Evolutionary conservation across 1,139 yeast genomes (phyloP).

Genomic region (Candida neerlandica): DNA sequence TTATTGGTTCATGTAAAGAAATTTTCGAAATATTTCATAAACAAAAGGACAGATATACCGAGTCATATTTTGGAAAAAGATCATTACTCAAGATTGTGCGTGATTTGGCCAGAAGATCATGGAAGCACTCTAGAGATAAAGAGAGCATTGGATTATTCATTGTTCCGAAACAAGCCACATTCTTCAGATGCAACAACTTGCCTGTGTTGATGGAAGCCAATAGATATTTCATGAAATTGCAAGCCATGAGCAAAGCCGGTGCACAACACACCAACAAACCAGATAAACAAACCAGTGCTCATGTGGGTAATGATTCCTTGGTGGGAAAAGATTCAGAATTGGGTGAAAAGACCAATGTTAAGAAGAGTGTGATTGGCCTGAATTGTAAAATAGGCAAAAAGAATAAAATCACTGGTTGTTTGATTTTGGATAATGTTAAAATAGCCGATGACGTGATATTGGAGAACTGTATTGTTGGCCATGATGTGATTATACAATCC

Average conservation of each 20-base stretch:
- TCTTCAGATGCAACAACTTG: slow-evolving; percentile 75
- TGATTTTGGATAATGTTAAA: slow-evolving; percentile 68
- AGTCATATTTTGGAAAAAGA: slow-evolving; percentile 42
- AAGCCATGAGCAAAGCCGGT: slow-evolving; percentile 35
- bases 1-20: slow-evolving; percentile 62
- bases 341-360: slow-evolving; percentile 83
- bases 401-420: slow-evolving; percentile 86
- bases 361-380: slow-evolving; percentile 76
- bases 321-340: slow-evolving; percentile 62
- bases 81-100: slow-evolving; percentile 73
- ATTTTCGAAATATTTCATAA: slow-evolving; percentile 43
- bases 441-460: slow-evolving; percentile 83
- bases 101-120: slow-evolving; percentile 86
- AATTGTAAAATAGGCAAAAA: slow-evolving; percentile 79
- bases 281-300: slow-evolving; percentile 63
- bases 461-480: slow-evolving; percentile 90
- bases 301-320: slow-evolving; percentile 84
- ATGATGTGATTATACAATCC: slow-evolving; percentile 57
- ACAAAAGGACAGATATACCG: slow-evolving; percentile 36
- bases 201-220: slow-evolving; percentile 92
- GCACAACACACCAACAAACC: slow-evolving; percentile 30
- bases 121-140: slow-evolving; percentile 70
- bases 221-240: slow-evolving; percentile 66
- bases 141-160: slow-evolving; percentile 67
- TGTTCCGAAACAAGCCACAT: slow-evolving; percentile 65